Conservation (phyloP, 1,284 basidiomycete species). For the Fomitopsis palustris region DNA sequence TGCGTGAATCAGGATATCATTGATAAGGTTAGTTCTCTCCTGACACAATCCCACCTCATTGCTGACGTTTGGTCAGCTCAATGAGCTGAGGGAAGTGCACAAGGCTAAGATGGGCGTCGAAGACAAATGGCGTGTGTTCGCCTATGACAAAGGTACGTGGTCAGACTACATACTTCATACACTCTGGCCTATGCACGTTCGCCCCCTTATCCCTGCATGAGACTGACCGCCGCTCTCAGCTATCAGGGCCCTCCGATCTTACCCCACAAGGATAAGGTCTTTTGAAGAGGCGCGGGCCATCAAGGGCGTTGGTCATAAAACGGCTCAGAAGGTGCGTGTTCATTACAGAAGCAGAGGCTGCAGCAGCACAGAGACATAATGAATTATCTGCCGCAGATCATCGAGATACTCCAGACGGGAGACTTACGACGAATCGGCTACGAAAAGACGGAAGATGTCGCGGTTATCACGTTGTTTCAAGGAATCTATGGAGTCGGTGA, state of each 20-base stretch:
- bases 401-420: constrained; percentile 75
- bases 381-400: constrained; percentile 45
- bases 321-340: constrained; percentile 63
- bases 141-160: constrained; percentile 56
- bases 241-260: constrained; percentile 47
- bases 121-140: constrained; percentile 59
- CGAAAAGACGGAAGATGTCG: constrained; percentile 59
- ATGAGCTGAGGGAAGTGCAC: constrained; percentile 59
- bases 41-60: background rate
- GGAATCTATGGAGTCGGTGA: constrained; percentile 85
- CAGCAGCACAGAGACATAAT: background rate
- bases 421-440: constrained; percentile 55
- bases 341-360: no score
- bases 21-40: constrained; percentile 43
- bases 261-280: constrained; percentile 60
- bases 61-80: constrained; percentile 38
- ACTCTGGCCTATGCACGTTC: background rate
- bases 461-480: constrained; percentile 53
- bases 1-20: constrained; percentile 66
- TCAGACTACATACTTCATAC: background rate
- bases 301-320: constrained; percentile 68
- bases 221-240: constrained; percentile 33
- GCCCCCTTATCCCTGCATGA: background rate
- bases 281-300: constrained; percentile 62
- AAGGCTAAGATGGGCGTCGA: constrained; percentile 51